These are phyloP conservation scores for Ammopiptanthus mongolicus DNA, from an alignment of 306 rosid genomes.

Conservation along the genomic window DNA sequence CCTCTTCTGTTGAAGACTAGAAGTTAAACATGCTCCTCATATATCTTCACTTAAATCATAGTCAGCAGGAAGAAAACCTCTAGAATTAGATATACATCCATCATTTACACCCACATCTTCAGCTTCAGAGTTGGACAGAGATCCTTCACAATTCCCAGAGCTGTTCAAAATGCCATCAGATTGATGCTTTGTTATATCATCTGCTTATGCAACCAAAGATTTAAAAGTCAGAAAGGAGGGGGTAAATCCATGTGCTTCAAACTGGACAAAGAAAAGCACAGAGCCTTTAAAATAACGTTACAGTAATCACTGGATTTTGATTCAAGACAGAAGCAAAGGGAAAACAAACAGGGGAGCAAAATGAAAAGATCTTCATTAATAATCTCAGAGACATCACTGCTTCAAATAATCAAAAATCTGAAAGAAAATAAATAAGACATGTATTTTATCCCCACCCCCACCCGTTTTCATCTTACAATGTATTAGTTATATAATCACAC, in stretches of 20 bases:
- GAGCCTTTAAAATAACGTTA: background rate
- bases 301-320: background rate
- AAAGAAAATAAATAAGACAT: background rate
- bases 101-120: slow-evolving; percentile 44
- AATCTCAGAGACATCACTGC: background rate
- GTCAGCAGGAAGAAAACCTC: slow-evolving; percentile 36
- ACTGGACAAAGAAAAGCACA: background rate
- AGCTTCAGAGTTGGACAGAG: slow-evolving; percentile 37
- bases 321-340: background rate
- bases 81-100: slow-evolving; percentile 39
- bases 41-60: background rate
- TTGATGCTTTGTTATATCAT: slow-evolving; percentile 38
- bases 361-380: background rate
- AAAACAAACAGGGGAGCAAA: background rate
- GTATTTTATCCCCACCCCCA: background rate
- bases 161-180: slow-evolving; percentile 39
- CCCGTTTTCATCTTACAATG: background rate
- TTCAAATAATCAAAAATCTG: background rate
- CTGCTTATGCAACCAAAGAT: slow-evolving; percentile 37
- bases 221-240: background rate
- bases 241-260: background rate
- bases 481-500: background rate
- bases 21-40: no score
- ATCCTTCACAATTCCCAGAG: slow-evolving; percentile 40
- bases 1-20: no score